These are phyloP conservation scores for Gigaspora rosea DNA, from an alignment of 192 early-diverging fungal species.

Conservation along the genomic window DNA sequence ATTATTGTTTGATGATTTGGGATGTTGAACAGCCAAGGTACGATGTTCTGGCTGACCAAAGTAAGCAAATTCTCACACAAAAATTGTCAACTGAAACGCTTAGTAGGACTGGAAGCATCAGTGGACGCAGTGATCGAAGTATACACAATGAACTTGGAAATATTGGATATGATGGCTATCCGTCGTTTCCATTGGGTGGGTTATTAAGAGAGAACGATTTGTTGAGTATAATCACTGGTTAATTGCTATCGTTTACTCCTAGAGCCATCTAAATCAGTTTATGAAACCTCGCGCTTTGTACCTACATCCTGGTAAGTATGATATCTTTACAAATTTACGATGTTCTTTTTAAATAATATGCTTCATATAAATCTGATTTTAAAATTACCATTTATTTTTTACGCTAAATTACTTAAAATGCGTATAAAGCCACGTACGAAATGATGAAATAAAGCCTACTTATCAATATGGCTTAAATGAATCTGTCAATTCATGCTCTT, in stretches of 20 bases:
- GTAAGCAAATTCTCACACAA: not conserved
- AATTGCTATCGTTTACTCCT: not conserved
- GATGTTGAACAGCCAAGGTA: constrained; percentile 57
- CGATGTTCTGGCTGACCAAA: not conserved
- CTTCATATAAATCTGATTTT: not conserved
- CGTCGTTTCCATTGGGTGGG: not conserved
- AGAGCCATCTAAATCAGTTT: constrained; percentile 2
- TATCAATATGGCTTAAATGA: constrained; percentile 67
- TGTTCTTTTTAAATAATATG: not conserved
- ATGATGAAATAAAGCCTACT: constrained; percentile 42
- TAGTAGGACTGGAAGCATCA: constrained; percentile 19
- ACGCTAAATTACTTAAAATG: not conserved
- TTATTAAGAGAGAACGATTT: not conserved
- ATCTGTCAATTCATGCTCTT: constrained; percentile 65
- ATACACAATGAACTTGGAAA: not conserved
- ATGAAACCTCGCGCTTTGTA: not conserved
- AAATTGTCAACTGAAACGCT: constrained; percentile 2
- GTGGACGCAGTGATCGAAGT: constrained; percentile 16
- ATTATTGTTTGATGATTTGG: constrained; percentile 74
- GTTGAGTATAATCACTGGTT: not conserved
- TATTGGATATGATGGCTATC: not conserved
- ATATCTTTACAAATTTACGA: too few relatives aligned
- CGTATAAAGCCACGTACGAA: constrained; percentile 26
- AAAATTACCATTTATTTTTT: too few relatives aligned
- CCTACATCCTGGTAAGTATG: not conserved